Evolutionary conservation across 2,329 filamentous ascomycete genomes (phyloP), one percentile per base, ranked within the genome.

Genomic region (Stachybotrys echinatus): DNA sequence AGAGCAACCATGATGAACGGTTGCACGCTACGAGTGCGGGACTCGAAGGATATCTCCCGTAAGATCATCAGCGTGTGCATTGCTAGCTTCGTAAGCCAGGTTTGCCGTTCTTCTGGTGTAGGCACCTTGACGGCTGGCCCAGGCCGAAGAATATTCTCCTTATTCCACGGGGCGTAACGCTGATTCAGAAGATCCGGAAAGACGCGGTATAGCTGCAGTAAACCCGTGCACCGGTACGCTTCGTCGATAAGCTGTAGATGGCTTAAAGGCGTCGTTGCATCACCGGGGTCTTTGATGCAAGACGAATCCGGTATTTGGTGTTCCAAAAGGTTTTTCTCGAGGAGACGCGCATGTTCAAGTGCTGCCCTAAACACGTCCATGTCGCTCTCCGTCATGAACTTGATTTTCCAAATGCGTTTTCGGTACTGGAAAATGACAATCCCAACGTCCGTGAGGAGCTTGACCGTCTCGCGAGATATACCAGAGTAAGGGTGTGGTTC

Each of bases 1-100:
- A 51, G 23, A 2, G 56, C 55, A 0, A 59, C 51, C 42, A 53
- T 40, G 19, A 53, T 51, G 38, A 53, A 53, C 1, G 51, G 51
- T 8, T 53, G 51, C 3, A 51, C 48, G 14, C 49, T 51, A 23
- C 48, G 51, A 3, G 51, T 53, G 4, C 48, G 42, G 17, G 49
- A 53, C 38, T 53, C 51, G 5, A 53, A 53, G 4, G 49, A 49
- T 21, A 51, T 53, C 4, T 78, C 54, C 39, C 43, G 27, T n/a
- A 58, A 6, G 6, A 58, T 50, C 17, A 38, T 45, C 5, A 58
- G 47, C 7, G 52, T 52, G 10, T 57, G 51, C 21, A 59, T 40
- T 1, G 55, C 53, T 1, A 57, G 47, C 10, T 49, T 54, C 1
- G 55, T 60, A 5, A 60, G 22, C 55, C 54, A 60, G 1, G 34